Conservation (phyloP, 1,284 basidiomycete species). For the Puccinia hordei region DNA sequence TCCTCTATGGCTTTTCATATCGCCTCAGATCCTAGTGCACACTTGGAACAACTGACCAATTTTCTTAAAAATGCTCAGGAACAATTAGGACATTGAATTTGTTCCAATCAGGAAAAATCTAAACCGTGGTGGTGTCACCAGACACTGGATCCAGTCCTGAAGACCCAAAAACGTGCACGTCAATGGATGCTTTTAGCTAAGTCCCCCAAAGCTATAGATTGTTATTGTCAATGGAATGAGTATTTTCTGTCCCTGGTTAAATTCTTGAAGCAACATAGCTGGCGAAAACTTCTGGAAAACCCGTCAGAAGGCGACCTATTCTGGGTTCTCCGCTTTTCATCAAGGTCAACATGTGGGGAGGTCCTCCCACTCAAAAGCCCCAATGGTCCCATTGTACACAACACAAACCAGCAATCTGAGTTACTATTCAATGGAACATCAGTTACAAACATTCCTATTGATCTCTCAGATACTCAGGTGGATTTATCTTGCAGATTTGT, state of each 20-base stretch:
- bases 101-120: neutral
- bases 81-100: neutral
- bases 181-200: conserved; percentile 10
- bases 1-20: neutral
- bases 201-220: neutral
- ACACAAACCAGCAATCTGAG: neutral
- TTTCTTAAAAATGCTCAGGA: neutral
- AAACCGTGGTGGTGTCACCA: conserved; percentile 26
- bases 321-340: neutral
- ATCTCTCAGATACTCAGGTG: neutral
- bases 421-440: neutral
- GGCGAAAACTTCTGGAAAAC: neutral
- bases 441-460: neutral
- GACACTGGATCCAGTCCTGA: neutral
- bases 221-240: neutral
- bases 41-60: neutral
- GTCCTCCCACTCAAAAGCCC: neutral
- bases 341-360: too few species aligned
- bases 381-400: neutral
- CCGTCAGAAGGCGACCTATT: neutral
- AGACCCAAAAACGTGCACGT: neutral
- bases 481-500: too few species aligned
- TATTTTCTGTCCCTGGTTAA: neutral
- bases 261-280: neutral
- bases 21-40: neutral